Conservation (phyloP, 495 filamentous ascomycete genomes). For the Lasiosphaeria miniovina region DNA sequence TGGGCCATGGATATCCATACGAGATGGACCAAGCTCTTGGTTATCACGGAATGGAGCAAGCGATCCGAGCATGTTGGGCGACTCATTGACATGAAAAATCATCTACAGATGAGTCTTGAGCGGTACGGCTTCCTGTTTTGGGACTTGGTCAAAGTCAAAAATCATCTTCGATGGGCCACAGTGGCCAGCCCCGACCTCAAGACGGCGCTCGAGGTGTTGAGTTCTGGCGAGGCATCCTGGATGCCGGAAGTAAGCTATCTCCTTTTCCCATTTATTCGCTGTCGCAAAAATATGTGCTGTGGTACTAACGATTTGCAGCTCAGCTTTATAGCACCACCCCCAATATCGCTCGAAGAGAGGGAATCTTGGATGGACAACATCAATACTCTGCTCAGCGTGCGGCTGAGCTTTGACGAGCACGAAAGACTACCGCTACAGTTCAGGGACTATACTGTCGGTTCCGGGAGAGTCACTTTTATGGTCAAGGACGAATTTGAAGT, state of each 20-base stretch:
- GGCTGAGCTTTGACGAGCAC: constrained; percentile 76
- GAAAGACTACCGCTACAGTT: constrained; percentile 71
- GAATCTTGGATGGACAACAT: constrained; percentile 70
- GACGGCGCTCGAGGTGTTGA: constrained; percentile 81
- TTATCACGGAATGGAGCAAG: constrained; percentile 83
- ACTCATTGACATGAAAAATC: constrained; percentile 77
- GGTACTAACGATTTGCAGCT: constrained; percentile 47
- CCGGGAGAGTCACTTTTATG: constrained; percentile 81
- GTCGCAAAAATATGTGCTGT: not conserved
- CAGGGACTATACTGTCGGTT: constrained; percentile 66
- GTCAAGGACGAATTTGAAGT: constrained; percentile 86
- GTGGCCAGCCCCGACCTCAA: constrained; percentile 85
- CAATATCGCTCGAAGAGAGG: constrained; percentile 61
- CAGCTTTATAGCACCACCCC: constrained; percentile 73
- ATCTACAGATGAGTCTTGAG: constrained; percentile 59
- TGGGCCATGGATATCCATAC: constrained; percentile 58
- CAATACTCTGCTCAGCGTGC: constrained; percentile 75
- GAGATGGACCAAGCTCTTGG: constrained; percentile 82
- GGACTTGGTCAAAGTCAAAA: constrained; percentile 65
- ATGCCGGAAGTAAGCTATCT: constrained; percentile 65
- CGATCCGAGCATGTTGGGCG: constrained; percentile 72
- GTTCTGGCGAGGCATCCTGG: constrained; percentile 67
- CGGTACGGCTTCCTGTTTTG: constrained; percentile 56
- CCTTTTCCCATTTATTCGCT: not conserved
- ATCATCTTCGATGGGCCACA: constrained; percentile 59